phyloP scores from a whole-genome alignment of 495 filamentous ascomycete species.

The Penicillium crystallinum region DNA sequence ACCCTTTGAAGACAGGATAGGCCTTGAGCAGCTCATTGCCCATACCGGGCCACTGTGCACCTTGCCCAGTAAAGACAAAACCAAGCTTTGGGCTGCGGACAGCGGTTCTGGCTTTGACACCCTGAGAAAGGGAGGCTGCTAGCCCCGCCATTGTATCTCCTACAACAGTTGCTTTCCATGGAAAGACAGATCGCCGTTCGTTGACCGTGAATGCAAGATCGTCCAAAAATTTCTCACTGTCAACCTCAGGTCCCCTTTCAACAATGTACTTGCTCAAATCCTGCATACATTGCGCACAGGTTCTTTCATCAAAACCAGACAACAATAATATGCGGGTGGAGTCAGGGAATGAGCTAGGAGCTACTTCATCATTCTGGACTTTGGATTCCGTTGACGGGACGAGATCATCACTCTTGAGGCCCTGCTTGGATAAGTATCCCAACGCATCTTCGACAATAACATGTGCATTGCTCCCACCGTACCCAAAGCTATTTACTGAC shows the following conservation, averaged over 20 bases:
- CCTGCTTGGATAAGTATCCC: slow-evolving; percentile 3
- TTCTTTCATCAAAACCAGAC: slow-evolving; percentile 15
- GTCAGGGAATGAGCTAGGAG: neutral
- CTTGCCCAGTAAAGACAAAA: slow-evolving; percentile 43
- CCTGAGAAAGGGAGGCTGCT: slow-evolving; percentile 1
- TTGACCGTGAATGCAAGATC: slow-evolving; percentile 29
- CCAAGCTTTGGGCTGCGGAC: neutral
- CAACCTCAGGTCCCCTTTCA: neutral
- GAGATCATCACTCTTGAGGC: neutral
- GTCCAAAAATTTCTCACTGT: slow-evolving; percentile 10
- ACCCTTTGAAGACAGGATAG: slow-evolving; percentile 31
- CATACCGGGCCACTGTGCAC: slow-evolving; percentile 36
- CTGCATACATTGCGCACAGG: slow-evolving; percentile 2
- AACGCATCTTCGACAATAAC: slow-evolving; percentile 32
- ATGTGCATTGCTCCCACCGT: slow-evolving; percentile 39
- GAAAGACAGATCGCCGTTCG: slow-evolving; percentile 17
- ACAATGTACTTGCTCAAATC: slow-evolving; percentile 11
- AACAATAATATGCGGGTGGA: slow-evolving; percentile 12
- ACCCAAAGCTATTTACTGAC: slow-evolving; percentile 36
- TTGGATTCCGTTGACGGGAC: neutral
- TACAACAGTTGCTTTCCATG: slow-evolving; percentile 20
- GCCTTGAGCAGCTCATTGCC: slow-evolving; percentile 31
- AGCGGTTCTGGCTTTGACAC: neutral
- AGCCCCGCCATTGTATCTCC: slow-evolving; percentile 5
- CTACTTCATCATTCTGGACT: neutral